Conservation (phyloP, 2,329 filamentous ascomycete genomes). For the Pleurostoma richardsiae region DNA sequence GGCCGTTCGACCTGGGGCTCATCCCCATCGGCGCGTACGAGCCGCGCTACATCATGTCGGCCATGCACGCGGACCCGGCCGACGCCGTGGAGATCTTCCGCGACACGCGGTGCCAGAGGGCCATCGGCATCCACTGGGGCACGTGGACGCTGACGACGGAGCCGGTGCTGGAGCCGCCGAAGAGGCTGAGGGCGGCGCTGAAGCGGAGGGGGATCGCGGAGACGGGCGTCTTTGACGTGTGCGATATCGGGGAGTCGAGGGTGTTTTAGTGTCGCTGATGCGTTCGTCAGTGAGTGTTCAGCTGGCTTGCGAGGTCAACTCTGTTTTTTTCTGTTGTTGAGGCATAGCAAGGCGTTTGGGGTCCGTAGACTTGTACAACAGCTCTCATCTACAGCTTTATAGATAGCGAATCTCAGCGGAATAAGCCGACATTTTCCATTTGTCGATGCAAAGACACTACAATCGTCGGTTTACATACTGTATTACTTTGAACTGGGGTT, state of each 20-base stretch:
- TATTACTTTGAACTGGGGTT: no score
- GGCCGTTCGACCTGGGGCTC: conserved; percentile 84
- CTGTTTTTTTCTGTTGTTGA: no score
- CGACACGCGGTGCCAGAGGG: conserved; percentile 72
- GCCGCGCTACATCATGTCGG: conserved; percentile 66
- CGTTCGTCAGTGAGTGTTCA: no score
- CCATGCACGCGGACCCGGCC: conserved; percentile 80
- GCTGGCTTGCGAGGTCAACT: no score
- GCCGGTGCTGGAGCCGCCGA: conserved; percentile 78
- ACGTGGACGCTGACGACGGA: conserved; percentile 84
- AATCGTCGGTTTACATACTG: no score
- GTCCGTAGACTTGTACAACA: no score
- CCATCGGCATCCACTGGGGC: conserved; percentile 90
- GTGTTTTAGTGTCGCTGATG: conserved; percentile 51
- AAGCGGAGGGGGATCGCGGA: conserved; percentile 61
- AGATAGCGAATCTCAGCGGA: no score
- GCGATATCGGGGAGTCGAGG: conserved; percentile 77
- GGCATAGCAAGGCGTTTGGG: no score
- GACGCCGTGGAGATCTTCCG: conserved; percentile 87
- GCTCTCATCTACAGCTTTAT: no score
- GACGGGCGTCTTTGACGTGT: conserved; percentile 73
- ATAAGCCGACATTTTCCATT: no score
- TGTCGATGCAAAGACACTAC: no score
- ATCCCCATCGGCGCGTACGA: conserved; percentile 92
- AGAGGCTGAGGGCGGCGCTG: conserved; percentile 66